These are phyloP conservation scores for Leccinum broughii DNA, from an alignment of 768 basidiomycete genomes.

Conservation along the genomic window DNA sequence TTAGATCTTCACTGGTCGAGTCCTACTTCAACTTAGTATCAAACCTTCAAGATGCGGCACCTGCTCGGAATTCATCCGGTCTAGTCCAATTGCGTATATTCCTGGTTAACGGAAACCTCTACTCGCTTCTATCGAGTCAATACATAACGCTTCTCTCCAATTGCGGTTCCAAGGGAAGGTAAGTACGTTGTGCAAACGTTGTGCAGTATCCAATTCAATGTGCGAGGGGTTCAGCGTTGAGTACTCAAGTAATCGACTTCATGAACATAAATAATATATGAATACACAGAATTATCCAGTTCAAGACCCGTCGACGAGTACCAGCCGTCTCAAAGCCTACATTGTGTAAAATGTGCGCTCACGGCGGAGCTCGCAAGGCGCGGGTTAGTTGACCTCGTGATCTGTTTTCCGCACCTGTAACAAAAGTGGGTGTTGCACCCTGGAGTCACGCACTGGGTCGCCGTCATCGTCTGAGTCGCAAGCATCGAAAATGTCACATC, in stretches of 20 bases:
- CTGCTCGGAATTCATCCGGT: too few species aligned
- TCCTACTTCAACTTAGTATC: too few species aligned
- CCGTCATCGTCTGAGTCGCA: background rate
- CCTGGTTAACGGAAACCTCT: background rate
- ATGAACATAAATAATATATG: background rate
- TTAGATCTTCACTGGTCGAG: too few species aligned
- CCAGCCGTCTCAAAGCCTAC: conserved; percentile 19
- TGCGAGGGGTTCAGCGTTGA: background rate
- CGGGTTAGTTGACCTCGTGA: conserved; percentile 38
- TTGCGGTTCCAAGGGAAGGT: background rate
- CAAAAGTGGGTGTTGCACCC: conserved; percentile 61
- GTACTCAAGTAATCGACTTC: background rate
- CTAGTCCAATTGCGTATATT: background rate
- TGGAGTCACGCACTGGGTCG: conserved; percentile 46
- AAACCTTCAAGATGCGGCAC: too few species aligned
- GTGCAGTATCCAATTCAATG: background rate
- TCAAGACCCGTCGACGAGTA: background rate
- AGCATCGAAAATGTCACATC: background rate
- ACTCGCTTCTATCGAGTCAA: too few species aligned
- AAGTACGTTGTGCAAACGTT: background rate
- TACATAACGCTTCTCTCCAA: background rate
- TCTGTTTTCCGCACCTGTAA: conserved; percentile 49
- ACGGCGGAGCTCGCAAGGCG: conserved; percentile 34
- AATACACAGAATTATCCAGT: background rate
- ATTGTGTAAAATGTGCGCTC: conserved; percentile 36